phyloP scores from a whole-genome alignment of 2,329 filamentous ascomycete species.

The Pochonia chlamydosporia region DNA sequence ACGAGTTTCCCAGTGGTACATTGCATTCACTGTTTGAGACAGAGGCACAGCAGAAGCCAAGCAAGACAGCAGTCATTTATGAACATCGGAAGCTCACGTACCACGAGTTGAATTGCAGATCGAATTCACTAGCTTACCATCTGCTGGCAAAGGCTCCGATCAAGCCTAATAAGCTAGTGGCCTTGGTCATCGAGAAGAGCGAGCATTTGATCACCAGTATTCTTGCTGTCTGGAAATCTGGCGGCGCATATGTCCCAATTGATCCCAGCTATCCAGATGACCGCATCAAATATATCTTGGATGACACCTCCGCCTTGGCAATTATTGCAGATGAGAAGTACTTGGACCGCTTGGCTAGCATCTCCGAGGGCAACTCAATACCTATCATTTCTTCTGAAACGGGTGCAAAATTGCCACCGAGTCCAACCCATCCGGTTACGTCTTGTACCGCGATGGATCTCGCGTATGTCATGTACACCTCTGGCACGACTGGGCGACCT shows the following conservation, averaged over 20 bases:
- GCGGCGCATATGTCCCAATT: too few species aligned
- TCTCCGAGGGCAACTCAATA: not conserved
- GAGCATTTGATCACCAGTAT: not conserved
- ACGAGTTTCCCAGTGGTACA: slow-evolving; percentile 1
- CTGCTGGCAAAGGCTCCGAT: not conserved
- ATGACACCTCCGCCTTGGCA: too few species aligned
- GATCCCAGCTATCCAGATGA: too few species aligned
- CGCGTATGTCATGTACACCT: too few species aligned
- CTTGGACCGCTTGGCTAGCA: too few species aligned
- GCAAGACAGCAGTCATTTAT: not conserved
- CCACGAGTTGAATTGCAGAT: not conserved
- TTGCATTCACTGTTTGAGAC: not conserved
- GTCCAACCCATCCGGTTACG: not conserved
- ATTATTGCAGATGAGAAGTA: too few species aligned
- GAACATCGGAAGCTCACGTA: not conserved
- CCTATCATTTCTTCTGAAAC: not conserved
- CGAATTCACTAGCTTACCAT: not conserved
- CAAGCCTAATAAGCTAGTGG: not conserved
- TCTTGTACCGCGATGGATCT: not conserved
- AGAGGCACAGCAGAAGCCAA: not conserved
- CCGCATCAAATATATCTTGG: too few species aligned
- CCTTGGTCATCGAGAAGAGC: not conserved
- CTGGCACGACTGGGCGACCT: too few species aligned
- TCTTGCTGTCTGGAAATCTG: too few species aligned
- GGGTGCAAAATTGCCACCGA: not conserved